These are phyloP conservation scores for Trichophyton verrucosum DNA, from an alignment of 2,329 filamentous ascomycete genomes.

Conservation along the genomic window DNA sequence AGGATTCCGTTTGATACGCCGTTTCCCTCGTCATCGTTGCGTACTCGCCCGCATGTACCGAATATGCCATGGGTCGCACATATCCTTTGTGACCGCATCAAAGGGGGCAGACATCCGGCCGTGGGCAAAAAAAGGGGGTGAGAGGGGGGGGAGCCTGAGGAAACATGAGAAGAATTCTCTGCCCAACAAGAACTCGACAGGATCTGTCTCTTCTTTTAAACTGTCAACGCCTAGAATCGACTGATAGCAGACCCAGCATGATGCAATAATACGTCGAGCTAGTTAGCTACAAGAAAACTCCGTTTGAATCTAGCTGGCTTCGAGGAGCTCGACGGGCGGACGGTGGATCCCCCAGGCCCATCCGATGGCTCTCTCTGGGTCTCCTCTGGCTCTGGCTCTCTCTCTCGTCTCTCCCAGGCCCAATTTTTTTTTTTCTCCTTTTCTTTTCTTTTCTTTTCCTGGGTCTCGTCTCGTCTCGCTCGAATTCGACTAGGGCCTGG, in stretches of 20 bases:
- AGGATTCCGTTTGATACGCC: not conserved
- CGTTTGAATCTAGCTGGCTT: not conserved
- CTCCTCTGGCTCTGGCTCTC: not conserved
- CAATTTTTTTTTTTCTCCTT: not conserved
- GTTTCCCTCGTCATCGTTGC: not conserved
- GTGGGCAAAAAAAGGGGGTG: no score
- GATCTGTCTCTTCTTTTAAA: not conserved
- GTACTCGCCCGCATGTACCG: not conserved
- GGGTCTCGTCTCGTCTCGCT: not conserved
- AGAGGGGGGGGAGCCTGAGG: not conserved
- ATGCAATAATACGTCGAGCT: not conserved
- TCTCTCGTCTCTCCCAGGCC: no score
- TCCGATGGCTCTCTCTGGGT: not conserved
- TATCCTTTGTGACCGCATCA: constrained; percentile 2
- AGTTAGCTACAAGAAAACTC: not conserved
- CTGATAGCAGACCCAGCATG: not conserved
- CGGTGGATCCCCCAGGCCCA: not conserved
- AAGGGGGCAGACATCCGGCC: not conserved
- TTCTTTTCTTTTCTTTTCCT: not conserved
- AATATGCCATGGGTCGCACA: not conserved
- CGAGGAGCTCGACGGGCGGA: not conserved
- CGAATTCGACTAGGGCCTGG: not conserved
- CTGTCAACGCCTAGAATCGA: not conserved
- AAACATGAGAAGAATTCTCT: not conserved
- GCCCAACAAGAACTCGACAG: not conserved